phyloP scores from a whole-genome alignment of 257 asterid genomes.

The Solanum neorickii region DNA sequence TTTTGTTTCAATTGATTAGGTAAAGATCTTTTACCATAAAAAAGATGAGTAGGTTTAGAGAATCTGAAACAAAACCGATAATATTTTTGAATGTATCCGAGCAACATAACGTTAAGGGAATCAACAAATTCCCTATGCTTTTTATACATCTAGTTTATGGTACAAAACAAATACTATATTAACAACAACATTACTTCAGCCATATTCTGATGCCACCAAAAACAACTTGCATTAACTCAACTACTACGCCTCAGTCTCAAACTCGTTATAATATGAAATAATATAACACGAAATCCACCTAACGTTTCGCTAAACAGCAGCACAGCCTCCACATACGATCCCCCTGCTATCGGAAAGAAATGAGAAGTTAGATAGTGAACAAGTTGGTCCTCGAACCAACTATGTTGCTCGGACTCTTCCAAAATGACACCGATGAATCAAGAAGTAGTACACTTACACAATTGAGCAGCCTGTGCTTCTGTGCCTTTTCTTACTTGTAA shows the following conservation, averaged over 20 bases:
- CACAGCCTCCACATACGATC: constrained; percentile 70
- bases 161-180: background rate
- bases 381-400: background rate
- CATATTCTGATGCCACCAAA: background rate
- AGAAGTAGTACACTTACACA: constrained; percentile 39
- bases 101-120: background rate
- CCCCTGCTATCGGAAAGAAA: constrained; percentile 33
- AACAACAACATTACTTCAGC: background rate
- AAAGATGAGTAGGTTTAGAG: background rate
- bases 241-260: background rate
- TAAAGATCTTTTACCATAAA: background rate
- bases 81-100: background rate
- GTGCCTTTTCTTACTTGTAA: constrained; percentile 42
- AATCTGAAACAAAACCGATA: background rate
- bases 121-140: too few species aligned
- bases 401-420: background rate
- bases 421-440: background rate
- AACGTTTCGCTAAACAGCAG: constrained; percentile 16
- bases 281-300: background rate
- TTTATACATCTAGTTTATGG: background rate
- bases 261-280: background rate
- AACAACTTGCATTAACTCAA: background rate
- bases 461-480: constrained; percentile 59
- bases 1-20: background rate
- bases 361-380: background rate